Conservation (phyloP, 805 yeast genomes). For the Tetrapisispora taiwanensis region DNA sequence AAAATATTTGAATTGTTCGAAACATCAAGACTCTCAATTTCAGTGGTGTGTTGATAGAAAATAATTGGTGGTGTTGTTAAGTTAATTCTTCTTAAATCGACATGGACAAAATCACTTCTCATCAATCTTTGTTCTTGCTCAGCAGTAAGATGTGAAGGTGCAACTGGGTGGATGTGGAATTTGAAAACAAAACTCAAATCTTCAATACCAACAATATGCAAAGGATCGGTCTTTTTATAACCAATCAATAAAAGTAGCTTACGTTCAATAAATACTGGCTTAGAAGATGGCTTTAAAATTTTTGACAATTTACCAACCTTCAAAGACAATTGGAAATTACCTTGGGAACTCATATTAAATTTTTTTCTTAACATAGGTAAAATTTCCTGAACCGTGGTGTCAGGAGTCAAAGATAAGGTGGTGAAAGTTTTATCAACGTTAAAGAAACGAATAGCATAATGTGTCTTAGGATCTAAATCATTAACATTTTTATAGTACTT, state of each 20-base stretch:
- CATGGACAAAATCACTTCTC: constrained; percentile 53
- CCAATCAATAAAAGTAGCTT: constrained; percentile 68
- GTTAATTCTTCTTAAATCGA: constrained; percentile 61
- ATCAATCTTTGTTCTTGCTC: constrained; percentile 60
- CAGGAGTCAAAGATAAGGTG: constrained; percentile 68
- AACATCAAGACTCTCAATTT: constrained; percentile 71
- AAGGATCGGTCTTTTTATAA: constrained; percentile 62
- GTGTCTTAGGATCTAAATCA: constrained; percentile 25
- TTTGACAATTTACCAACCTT: constrained; percentile 69
- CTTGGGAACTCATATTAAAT: constrained; percentile 57
- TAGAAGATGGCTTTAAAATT: constrained; percentile 59
- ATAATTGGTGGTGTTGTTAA: constrained; percentile 78
- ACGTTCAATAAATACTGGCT: constrained; percentile 69
- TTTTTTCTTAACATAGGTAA: constrained; percentile 64
- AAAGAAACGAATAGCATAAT: constrained; percentile 54
- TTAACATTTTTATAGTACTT: constrained; percentile 30
- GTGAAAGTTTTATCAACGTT: constrained; percentile 76
- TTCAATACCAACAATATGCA: constrained; percentile 71
- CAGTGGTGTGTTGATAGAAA: constrained; percentile 69
- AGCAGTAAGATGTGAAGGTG: constrained; percentile 49
- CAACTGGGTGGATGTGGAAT: constrained; percentile 59
- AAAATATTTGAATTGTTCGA: constrained; percentile 80
- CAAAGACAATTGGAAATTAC: constrained; percentile 66
- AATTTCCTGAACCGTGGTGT: constrained; percentile 67
- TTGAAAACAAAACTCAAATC: constrained; percentile 77